phyloP scores from a whole-genome alignment of 257 asterid species.

The Verbascum thapsus region DNA sequence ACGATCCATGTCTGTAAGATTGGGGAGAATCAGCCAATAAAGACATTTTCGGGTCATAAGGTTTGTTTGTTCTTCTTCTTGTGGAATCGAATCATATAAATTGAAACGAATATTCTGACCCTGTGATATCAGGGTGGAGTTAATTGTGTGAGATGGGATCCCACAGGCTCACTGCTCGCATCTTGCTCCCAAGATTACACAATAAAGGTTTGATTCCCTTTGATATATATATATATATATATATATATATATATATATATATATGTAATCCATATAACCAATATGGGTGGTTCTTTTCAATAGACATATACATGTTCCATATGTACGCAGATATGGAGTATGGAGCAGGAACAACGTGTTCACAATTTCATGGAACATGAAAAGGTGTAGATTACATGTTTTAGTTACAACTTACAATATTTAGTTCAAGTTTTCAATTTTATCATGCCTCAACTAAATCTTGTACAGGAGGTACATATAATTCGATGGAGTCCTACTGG shows the following conservation, averaged over 20 bases:
- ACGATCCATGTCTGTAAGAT: slow-evolving; percentile 56
- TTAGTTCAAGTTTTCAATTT: background rate
- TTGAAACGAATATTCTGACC: too few species aligned
- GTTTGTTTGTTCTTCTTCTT: too few species aligned
- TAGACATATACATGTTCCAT: too few species aligned
- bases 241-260: too few species aligned
- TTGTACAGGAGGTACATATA: slow-evolving; percentile 51
- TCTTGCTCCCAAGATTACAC: slow-evolving; percentile 59
- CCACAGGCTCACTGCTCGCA: slow-evolving; percentile 50
- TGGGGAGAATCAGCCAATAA: slow-evolving; percentile 55
- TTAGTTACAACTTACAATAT: slow-evolving; percentile 1
- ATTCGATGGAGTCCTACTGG: slow-evolving; percentile 66
- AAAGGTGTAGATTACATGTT: slow-evolving; percentile 26
- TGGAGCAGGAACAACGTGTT: slow-evolving; percentile 47
- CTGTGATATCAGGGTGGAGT: too few species aligned
- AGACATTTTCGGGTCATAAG: too few species aligned
- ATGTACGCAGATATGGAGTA: slow-evolving; percentile 60
- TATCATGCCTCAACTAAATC: background rate
- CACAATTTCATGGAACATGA: slow-evolving; percentile 51
- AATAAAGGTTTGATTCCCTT: slow-evolving; percentile 45
- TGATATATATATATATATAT: too few species aligned
- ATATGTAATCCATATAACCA: too few species aligned
- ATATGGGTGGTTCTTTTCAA: too few species aligned
- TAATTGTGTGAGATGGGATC: slow-evolving; percentile 59
- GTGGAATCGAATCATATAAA: too few species aligned